Base-by-base conservation (phyloP, 75 land plant genomes). In the Picea glauca region DNA sequence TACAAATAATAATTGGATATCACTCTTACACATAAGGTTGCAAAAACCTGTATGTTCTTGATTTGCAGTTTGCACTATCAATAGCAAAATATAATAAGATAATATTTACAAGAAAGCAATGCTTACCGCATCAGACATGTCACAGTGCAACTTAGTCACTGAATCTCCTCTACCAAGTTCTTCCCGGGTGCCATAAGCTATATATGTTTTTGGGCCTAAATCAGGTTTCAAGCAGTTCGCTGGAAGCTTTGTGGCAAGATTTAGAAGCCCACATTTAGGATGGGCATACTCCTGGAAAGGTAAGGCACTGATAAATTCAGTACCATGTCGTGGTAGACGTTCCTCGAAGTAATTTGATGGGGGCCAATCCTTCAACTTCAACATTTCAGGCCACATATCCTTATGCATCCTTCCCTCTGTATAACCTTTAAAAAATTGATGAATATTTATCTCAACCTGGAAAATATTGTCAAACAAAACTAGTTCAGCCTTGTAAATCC, bases 321-420 rank as follows among this genome's bases (percentile, higher is more conserved):
- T 84, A 67, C 86, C 89, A 81, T 96, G 96, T 75, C 92, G 83
- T 4, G 96, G 96, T 57, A 93, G 83, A 35, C 91, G 83, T 63
- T 91, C 96, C 58, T 88, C 88, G 78, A 96, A 93, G 26, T 59
- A 75, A 80, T 72, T 85, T 14, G 94, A 81, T 12, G 98, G 78
- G 32, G 98, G 98, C 98, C 98, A 96, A 80, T 96, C 98, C 80
- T 96, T 96, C 54, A 96, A 77, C 78, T 93, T 93, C 77, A 91
- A 76, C 94, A 94, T 92, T 64, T 83, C 91, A 20, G 98, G 98
- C 97, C 94, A 96, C 13, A 86, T 82, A 76, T 79, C 83, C 54
- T 23, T 61, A 40, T 93, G 90, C 84, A 82, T 78, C 43, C 94
- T 83, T 9, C 98, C 98, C 43, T 88, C 87, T 58, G 83, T 60